Evolutionary conservation across 768 basidiomycete species (phyloP).

Genomic region (Podaxis carcinomalis): DNA sequence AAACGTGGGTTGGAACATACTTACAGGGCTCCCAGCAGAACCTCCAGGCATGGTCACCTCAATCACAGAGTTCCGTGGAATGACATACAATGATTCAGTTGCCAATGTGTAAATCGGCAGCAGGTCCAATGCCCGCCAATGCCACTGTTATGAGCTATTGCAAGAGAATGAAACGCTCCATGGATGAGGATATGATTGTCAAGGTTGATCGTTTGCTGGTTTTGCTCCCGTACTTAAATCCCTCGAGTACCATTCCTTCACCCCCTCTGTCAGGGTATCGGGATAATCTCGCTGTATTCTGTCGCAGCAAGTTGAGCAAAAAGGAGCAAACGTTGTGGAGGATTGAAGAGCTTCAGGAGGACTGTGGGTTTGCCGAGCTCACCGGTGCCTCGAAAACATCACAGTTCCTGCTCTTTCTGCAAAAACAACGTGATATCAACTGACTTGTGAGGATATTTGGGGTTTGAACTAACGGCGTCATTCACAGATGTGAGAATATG

Average conservation of each 20-base stretch:
- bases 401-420: background rate
- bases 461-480: background rate
- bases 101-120: slow-evolving; percentile 30
- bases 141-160: slow-evolving; percentile 5
- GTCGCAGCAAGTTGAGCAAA: background rate
- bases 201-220: background rate
- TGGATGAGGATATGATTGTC: background rate
- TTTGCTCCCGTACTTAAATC: background rate
- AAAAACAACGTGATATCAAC: background rate
- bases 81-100: slow-evolving; percentile 36
- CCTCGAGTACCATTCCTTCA: background rate
- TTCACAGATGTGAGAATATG: background rate
- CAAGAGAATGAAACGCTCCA: background rate
- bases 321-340: background rate
- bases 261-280: no score
- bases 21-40: slow-evolving; percentile 27
- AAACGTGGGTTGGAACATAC: slow-evolving; percentile 10
- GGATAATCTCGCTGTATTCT: background rate
- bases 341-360: background rate
- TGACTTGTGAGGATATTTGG: background rate
- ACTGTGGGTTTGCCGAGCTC: background rate
- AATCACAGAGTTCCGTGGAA: slow-evolving; percentile 37
- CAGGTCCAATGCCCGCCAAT: slow-evolving; percentile 23
- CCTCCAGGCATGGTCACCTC: slow-evolving; percentile 34
- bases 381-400: background rate